Base-by-base conservation (phyloP, 345 rosid genomes). In the Hibiscus trionum region DNA sequence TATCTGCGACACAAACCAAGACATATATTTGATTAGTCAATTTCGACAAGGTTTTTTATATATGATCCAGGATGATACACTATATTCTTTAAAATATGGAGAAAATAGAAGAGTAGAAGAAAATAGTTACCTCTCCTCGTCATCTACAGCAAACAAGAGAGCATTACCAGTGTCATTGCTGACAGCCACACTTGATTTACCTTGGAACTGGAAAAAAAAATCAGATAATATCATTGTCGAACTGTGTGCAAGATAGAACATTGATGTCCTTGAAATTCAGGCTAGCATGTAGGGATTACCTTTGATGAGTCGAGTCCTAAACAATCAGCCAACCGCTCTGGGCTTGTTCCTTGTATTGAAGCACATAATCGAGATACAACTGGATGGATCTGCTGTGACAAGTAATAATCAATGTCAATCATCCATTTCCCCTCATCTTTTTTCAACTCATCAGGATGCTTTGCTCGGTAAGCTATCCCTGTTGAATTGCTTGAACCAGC, bases 311-410 rank as follows among this genome's bases (percentile, higher is more conserved):
- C 99, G 62, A 92, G 93, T 77, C 99, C 99, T 82, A 95, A 77
- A 81, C 99, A 95, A 80, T 90, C 89, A 75, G 99, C 99, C 83
- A 95, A 76, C 44, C 92, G 92, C 80, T 78, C 99, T 42, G 97
- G 97, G 80, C 93, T 90, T 63, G 98, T 95, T 63, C 97, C 99
- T 81, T 95, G 97, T 69, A 95, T 90, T 80, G 96, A 89, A 75
- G 97, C 97, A 71, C 99, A 92, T 24, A 95, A 73, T 56, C 99
- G 92, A 33, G 99, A 89, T 66, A 95, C 96, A 56, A 95, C 98
- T 15, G 97, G 99, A 85, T 90, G 99, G 83, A 95, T 95, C 91
- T 95, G 99, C 77, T 95, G 97, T 67, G 98, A 86, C 81, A 90
- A 81, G 84, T 95, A 95, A 82, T 95, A 95, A 59, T 95, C 98